Base-by-base conservation (phyloP, 2,329 filamentous ascomycete species). In the Emericellopsis atlantica region DNA sequence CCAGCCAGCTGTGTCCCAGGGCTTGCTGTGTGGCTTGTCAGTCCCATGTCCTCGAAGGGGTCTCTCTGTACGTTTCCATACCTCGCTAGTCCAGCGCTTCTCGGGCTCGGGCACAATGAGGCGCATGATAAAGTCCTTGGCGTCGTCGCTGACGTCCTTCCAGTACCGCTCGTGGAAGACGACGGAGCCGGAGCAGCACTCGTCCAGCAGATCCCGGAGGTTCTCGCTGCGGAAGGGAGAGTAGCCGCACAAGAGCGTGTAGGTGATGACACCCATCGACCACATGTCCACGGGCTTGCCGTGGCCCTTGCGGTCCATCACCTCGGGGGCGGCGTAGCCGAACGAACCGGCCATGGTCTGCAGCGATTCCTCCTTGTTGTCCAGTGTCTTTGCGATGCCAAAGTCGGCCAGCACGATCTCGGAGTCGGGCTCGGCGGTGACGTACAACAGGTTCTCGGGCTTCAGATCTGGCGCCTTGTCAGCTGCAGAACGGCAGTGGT, bases 221-320 rank as follows among this genome's bases (percentile, higher is more conserved):
- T 85, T 95, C 67, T 98, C 92, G 46, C 88, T 92, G 50, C 92
- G 81, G 76, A 98, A 98, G 16, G 92, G 92, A 36, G 90, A 95
- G 69, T 98, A 98, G 51, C 92, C 92, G 59, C 93, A 98, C 40
- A 98, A 83, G 23, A 98, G 73, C 14, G 92, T 98, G 65, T 98
- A 98, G 34, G 92, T 96, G 55, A 98, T 98, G 54, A 98, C 92
- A 46, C 92, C 92, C 64, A 98, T 75, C 4, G 92, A 96, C 92
- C 92, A 98, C 86, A 98, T 95, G 58, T 98, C 92, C 29, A 96
- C 92, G 5, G 92, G 87, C 64, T 96, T 98, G 58, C 92, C 92
- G 59, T 98, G 93, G 16, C 92, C 92, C 56, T 86, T 81, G 71
- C 95, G 95, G 48, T 95, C 72, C 92, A 98, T 98, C 44, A 98